Percentiles rank a stretch among this genome's conserved stretches.
phyloP scores from a whole-genome alignment of 1,139 yeast genomes.

The Eremothecium gossypii region DNA sequence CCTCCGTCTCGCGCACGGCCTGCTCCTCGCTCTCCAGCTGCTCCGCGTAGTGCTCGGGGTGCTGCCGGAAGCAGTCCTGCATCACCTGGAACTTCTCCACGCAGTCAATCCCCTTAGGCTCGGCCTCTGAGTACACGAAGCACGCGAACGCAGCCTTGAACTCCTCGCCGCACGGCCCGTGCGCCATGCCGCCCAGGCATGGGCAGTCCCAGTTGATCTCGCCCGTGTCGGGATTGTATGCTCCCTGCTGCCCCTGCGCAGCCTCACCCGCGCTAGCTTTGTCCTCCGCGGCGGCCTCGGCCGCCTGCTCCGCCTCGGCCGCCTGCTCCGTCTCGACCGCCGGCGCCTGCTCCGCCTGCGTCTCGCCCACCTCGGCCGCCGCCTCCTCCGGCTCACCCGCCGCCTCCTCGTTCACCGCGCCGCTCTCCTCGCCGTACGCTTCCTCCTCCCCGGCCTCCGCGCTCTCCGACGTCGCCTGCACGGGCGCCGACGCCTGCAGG shows the following conservation, averaged over 20 bases:
- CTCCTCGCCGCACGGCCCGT: conserved; percentile 98
- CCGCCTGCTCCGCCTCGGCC: not conserved
- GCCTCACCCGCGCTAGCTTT: conserved; percentile 1
- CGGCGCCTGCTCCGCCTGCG: not conserved
- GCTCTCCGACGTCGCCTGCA: not conserved
- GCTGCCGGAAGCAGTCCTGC: conserved; percentile 90
- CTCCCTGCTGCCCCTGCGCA: conserved; percentile 39
- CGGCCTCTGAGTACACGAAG: conserved; percentile 88
- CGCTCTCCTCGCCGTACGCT: conserved; percentile 2
- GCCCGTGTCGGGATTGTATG: conserved; percentile 95
- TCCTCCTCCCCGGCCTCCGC: conserved; percentile 2
- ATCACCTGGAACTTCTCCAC: conserved; percentile 81
- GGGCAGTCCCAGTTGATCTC: conserved; percentile 99
- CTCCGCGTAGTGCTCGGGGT: conserved; percentile 93
- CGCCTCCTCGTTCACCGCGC: conserved; percentile 1
- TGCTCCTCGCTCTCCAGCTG: conserved; percentile 70
- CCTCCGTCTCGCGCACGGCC: conserved; percentile 19
- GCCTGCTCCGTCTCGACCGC: conserved; percentile 1
- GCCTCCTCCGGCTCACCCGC: conserved; percentile 2
- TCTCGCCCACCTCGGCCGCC: not conserved
- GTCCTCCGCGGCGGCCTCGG: not conserved
- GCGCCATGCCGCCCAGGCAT: conserved; percentile 98
- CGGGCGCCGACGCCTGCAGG: too few relatives aligned
- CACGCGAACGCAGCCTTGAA: conserved; percentile 95
- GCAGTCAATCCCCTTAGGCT: conserved; percentile 96